Base-by-base conservation (phyloP, 139 green algal genomes). In the Pseudopediastrum boryanum region DNA sequence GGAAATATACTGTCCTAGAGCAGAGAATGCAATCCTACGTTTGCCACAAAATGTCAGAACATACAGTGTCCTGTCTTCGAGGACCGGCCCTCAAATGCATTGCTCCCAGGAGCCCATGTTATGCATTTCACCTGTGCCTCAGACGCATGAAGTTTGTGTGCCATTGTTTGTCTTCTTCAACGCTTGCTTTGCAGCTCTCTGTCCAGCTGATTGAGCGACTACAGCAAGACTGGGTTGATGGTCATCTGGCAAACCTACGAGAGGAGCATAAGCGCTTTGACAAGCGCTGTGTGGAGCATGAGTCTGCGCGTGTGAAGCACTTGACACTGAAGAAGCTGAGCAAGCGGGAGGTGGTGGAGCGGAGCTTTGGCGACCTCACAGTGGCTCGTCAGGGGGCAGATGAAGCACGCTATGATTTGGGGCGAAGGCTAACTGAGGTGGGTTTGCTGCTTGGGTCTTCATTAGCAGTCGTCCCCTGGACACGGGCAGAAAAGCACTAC, bases 351-450 rank as follows among this genome's bases (percentile, higher is more conserved):
- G 76, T 85, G 27, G 31, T 84, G 38, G 63, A 85, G 52, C 38
- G 41, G 4, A 83, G 39, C 23, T 44, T 78, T 19, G 50, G 67
- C 12, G 86, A 86, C 23, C 51, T 92, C 59, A 51, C 46, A 12
- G 67, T 62, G 6, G 88, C 88, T 43, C 78, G 85, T 56, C 48
- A 48, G 0, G 82, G 79, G 21, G 89, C 83, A 8, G 89, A 94
- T 31, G 85, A 90, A 33, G 83, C 89, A 1, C 79, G 90, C 9
- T 94, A 89, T 41, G 82, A 85, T 29, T 78, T 91, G 71, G 86
- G 87, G 31, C 73, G 80, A 33, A 84, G 81, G 29, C 73, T 94
- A 29, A 88, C 82, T 1, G 71, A 90, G 70, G 66, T 83, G 56
- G n/a, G n/a, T n/a, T n/a, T n/a, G n/a, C n/a, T n/a, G n/a, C n/a